A percentile compares a stretch with the other conserved stretches of the same genome.
phyloP scores from a whole-genome alignment of 495 filamentous ascomycete species.

The Podospora anserina region DNA sequence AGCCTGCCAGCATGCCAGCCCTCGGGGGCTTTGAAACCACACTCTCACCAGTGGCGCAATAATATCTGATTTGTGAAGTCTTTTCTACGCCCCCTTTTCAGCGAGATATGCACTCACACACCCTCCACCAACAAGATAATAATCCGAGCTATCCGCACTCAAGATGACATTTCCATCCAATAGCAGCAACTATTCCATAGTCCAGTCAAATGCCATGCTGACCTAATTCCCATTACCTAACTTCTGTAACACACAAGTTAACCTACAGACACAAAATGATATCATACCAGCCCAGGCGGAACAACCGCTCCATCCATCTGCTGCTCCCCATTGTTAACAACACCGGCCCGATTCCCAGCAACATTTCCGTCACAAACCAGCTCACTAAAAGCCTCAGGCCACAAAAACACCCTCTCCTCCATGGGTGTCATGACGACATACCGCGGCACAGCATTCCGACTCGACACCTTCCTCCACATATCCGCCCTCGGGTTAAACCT shows the following conservation, averaged over 20 bases:
- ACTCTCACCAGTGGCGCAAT: not conserved
- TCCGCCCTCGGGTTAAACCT: constrained; percentile 70
- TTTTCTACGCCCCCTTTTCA: not conserved
- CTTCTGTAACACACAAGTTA: not conserved
- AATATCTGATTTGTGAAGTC: not conserved
- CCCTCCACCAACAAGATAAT: not conserved
- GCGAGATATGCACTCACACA: not conserved
- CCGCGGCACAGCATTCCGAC: constrained; percentile 51
- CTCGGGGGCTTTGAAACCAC: not conserved
- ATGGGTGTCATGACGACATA: constrained; percentile 55
- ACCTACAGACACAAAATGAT: not conserved
- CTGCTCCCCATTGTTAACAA: not conserved
- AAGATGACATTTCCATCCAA: not conserved
- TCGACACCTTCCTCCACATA: constrained; percentile 64
- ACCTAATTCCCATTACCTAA: not conserved
- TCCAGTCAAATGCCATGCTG: not conserved
- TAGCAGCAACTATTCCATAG: not conserved
- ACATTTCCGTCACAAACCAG: constrained; percentile 7
- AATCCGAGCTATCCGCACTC: not conserved
- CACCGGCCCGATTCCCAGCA: not conserved
- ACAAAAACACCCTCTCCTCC: constrained; percentile 65
- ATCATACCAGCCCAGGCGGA: not conserved
- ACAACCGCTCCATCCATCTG: not conserved
- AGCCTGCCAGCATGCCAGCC: not conserved
- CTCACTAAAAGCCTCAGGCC: constrained; percentile 60